Base-by-base conservation (phyloP, 352 stramenopile species). In the Pythium monospermum region DNA sequence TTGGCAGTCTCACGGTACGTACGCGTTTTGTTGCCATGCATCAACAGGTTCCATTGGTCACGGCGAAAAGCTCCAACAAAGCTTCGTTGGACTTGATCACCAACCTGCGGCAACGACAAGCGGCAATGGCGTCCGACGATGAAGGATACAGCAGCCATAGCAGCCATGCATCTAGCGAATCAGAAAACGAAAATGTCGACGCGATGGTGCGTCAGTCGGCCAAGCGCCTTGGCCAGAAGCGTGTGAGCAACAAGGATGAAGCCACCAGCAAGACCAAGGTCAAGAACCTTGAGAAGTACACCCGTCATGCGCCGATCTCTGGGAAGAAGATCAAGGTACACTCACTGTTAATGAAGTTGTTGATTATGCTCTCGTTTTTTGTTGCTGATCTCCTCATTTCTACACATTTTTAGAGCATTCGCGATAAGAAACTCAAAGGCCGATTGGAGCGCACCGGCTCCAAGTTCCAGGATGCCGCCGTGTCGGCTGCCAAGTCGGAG, bases 351-450 rank as follows among this genome's bases (percentile, higher is more conserved):
- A n/a, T n/a, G n/a, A n/a, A n/a, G n/a, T n/a, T n/a, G n/a, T n/a
- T n/a, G n/a, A n/a, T n/a, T n/a, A n/a, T n/a, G n/a, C n/a, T n/a
- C n/a, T n/a, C n/a, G n/a, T n/a, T n/a, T n/a, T n/a, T n/a, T n/a
- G n/a, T n/a, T n/a, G n/a, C n/a, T n/a, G n/a, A n/a, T n/a, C n/a
- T n/a, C n/a, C n/a, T n/a, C n/a, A n/a, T n/a, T n/a, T n/a, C n/a
- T n/a, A n/a, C n/a, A n/a, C n/a, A n/a, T 39, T 8, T 32, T 23
- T 43, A 75, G 66, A 59, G 51, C 49, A 87, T 96, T 53, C 81
- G 83, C 42, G 85, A 96, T 63, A 96, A 95, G 66, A 96, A 95
- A 64, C 81, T 96, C 19, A 83, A 82, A 41, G 77, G 72, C 8
- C 76, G 69, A 28, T 53, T 97, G 22, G 69, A 75, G 53, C 67